Conservation (phyloP, 2,329 filamentous ascomycete species). For the Chaetomiaceae sp. region DNA sequence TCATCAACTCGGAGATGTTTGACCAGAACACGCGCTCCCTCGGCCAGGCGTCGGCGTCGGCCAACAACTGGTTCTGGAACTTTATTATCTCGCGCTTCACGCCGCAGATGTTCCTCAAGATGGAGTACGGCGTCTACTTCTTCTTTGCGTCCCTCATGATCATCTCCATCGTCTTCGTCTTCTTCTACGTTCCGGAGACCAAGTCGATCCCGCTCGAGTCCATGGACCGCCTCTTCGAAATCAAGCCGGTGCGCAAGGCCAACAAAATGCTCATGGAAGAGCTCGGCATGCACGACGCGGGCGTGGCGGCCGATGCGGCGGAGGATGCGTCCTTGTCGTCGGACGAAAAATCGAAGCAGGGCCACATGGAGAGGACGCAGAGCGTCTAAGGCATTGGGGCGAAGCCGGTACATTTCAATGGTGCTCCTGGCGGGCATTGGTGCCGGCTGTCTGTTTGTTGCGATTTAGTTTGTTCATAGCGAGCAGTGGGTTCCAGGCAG, state of each 20-base stretch:
- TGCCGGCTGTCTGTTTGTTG: too few relatives aligned
- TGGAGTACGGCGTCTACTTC: conserved; percentile 62
- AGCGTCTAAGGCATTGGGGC: conserved; percentile 4
- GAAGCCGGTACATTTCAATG: background rate
- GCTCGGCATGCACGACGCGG: conserved; percentile 36
- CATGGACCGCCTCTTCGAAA: conserved; percentile 58
- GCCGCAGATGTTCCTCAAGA: conserved; percentile 56
- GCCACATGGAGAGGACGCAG: conserved; percentile 20
- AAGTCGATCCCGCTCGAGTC: conserved; percentile 60
- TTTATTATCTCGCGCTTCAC: conserved; percentile 66
- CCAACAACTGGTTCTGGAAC: conserved; percentile 70
- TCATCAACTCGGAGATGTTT: conserved; percentile 72
- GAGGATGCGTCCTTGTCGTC: conserved; percentile 10
- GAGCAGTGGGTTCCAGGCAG: too few relatives aligned
- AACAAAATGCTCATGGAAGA: conserved; percentile 42
- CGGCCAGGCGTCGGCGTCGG: conserved; percentile 66
- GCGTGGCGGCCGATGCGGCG: conserved; percentile 25
- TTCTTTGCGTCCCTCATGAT: conserved; percentile 64
- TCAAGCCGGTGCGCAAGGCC: conserved; percentile 41
- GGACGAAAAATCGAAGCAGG: conserved; percentile 18
- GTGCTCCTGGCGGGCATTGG: too few relatives aligned
- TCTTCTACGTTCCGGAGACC: conserved; percentile 60
- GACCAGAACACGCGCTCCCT: conserved; percentile 63
- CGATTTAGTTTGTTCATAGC: too few relatives aligned
- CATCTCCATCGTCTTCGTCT: conserved; percentile 53